Evolutionary conservation across 139 green algal genomes (phyloP), one percentile per base, ranked within the genome.

Genomic region (Chlamydomonas incerta): DNA sequence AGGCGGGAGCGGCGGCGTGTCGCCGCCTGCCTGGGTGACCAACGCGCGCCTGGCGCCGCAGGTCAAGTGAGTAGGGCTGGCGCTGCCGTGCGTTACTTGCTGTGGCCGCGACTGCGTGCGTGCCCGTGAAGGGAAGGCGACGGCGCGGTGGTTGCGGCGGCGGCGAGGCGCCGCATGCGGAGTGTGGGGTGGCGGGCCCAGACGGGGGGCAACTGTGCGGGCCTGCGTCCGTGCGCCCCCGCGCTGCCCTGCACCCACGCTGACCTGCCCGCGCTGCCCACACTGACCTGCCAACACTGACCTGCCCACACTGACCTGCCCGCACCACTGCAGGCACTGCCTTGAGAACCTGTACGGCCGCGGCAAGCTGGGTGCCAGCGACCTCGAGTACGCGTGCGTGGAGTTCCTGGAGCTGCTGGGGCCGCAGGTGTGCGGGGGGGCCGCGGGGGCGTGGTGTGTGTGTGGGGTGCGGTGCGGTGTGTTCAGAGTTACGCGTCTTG

Each of bases 381-480:
- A 88, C 82, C 62, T 88, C 47, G 82, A 88, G 34, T 77, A 69
- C 47, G 72, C 82, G 18, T 88, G 82, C 72, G 47, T 83, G 18
- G 72, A 72, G 67, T 82, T 83, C 62, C 72, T 88, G 72, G 82
- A 88, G 62, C 60, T 77, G 60, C 82, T 88, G 72, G 67, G 67
- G 1, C 63, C 72, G 3, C 47, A 50, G 41, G 41, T 50, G 41
- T n/a, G n/a, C n/a, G n/a, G n/a, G 41, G 41, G 41, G 8, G 41
- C 6, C 6, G 41, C 41, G 41, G 41, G 41, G 41, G 41, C n/a
- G n/a, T n/a, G n/a, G n/a, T n/a, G n/a, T n/a, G n/a, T n/a, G n/a
- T n/a, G n/a, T n/a, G n/a, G n/a, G n/a, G n/a, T n/a, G n/a, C n/a
- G n/a, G n/a, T n/a, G n/a, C n/a, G n/a, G n/a, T n/a, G n/a, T n/a